phyloP scores from a whole-genome alignment of 2,329 filamentous ascomycete genomes.

The Calonectria naviculata region DNA sequence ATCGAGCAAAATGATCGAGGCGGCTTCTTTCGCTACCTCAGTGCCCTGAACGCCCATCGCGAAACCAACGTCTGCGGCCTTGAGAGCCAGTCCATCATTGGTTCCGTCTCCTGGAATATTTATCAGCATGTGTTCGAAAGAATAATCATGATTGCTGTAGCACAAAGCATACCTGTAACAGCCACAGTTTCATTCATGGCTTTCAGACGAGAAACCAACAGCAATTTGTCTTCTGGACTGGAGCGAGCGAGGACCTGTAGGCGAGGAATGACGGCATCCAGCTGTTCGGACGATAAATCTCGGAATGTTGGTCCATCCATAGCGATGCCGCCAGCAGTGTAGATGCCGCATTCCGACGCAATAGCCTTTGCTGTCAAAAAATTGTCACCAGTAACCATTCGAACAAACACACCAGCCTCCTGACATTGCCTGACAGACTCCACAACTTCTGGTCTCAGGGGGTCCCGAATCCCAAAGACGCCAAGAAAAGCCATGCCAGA shows the following conservation, averaged over 20 bases:
- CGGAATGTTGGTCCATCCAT: constrained; percentile 74
- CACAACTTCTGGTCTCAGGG: constrained; percentile 68
- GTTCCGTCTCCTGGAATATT: constrained; percentile 66
- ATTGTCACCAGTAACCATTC: constrained; percentile 66
- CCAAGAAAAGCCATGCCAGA: constrained; percentile 78
- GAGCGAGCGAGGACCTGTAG: constrained; percentile 66
- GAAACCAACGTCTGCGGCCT: constrained; percentile 74
- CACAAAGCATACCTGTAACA: constrained; percentile 54
- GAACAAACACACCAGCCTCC: constrained; percentile 70
- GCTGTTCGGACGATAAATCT: constrained; percentile 63
- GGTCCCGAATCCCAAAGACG: constrained; percentile 74
- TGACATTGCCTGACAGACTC: constrained; percentile 71
- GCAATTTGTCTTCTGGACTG: constrained; percentile 69
- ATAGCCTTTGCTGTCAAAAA: constrained; percentile 72
- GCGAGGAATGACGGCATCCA: constrained; percentile 62
- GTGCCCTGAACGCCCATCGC: constrained; percentile 76
- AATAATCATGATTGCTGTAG: neutral
- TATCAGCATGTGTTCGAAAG: neutral
- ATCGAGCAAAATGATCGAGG: constrained; percentile 75
- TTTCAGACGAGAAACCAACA: constrained; percentile 66
- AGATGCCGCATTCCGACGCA: constrained; percentile 72
- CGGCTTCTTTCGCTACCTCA: constrained; percentile 75
- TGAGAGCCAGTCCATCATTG: constrained; percentile 74
- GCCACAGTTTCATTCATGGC: constrained; percentile 67
- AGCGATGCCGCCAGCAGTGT: constrained; percentile 69